Evolutionary conservation across 495 filamentous ascomycete genomes (phyloP).

Genomic region (Talaromyces borbonicus): DNA sequence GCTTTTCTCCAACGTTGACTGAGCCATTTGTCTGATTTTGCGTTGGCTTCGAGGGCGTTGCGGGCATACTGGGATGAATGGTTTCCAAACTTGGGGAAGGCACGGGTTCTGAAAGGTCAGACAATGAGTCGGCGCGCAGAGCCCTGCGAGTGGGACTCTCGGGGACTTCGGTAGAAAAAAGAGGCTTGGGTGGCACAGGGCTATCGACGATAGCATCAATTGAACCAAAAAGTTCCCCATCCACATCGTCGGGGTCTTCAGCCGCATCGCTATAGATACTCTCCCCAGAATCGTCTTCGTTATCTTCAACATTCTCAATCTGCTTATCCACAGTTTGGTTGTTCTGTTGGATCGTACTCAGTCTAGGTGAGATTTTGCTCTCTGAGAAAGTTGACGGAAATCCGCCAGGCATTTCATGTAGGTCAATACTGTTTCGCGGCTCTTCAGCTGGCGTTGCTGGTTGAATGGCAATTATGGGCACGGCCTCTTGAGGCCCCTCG

Average conservation of each 20-base stretch:
- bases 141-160: conserved; percentile 7
- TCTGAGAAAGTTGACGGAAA: conserved; percentile 17
- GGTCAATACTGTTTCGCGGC: conserved; percentile 24
- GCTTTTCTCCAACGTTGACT: conserved; percentile 9
- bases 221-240: conserved; percentile 69
- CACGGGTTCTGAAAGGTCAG: neutral
- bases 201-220: conserved; percentile 75
- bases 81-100: neutral
- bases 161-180: conserved; percentile 5
- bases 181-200: conserved; percentile 18
- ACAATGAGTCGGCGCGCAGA: neutral
- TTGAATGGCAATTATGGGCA: conserved; percentile 40
- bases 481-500: conserved; percentile 6
- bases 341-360: neutral
- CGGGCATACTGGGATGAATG: conserved; percentile 9
- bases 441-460: conserved; percentile 37
- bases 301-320: conserved; percentile 17
- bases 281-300: conserved; percentile 42
- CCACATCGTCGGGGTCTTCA: conserved; percentile 59
- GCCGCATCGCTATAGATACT: conserved; percentile 86
- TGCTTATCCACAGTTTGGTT: neutral
- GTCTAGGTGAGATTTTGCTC: neutral
- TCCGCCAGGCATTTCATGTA: conserved; percentile 26
- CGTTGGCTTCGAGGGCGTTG: neutral
- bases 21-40: neutral